A percentile compares a stretch with the other conserved stretches of the same genome.
Evolutionary conservation across 441 rosid genomes (phyloP).

Genomic region (Raphanus hybrid): DNA sequence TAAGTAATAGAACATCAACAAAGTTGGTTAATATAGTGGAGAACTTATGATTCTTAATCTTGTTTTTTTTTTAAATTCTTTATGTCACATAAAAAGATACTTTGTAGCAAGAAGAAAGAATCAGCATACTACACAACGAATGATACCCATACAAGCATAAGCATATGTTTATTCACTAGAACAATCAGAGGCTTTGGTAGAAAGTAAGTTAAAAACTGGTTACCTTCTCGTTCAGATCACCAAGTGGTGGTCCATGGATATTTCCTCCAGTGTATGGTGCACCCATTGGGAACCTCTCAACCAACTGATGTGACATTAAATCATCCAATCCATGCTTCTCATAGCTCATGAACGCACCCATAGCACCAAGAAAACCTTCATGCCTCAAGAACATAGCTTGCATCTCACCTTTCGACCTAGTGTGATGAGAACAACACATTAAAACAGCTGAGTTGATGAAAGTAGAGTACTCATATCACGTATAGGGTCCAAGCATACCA

Average conservation of each 20-base stretch:
- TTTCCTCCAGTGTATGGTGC: slow-evolving; percentile 61
- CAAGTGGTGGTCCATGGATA: slow-evolving; percentile 70
- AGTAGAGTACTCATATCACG: too few species aligned
- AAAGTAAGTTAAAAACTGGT: slow-evolving; percentile 24
- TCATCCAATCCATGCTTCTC: too few species aligned
- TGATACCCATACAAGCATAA: slow-evolving; percentile 15
- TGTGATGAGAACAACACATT: too few species aligned
- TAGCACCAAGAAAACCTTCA: too few species aligned
- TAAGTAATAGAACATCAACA: neutral
- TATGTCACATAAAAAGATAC: slow-evolving; percentile 4
- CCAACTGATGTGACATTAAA: too few species aligned
- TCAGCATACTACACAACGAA: slow-evolving; percentile 19
- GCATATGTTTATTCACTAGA: neutral
- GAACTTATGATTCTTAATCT: slow-evolving; percentile 14
- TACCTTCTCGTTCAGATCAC: slow-evolving; percentile 97
- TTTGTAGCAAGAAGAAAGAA: slow-evolving; percentile 2
- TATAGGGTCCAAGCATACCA: too few species aligned
- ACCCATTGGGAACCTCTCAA: too few species aligned
- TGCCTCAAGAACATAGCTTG: too few species aligned
- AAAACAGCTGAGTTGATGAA: too few species aligned
- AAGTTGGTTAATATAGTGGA: slow-evolving; percentile 6
- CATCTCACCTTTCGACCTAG: too few species aligned
- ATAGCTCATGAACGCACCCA: too few species aligned
- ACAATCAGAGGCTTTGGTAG: neutral
- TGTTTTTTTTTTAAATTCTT: slow-evolving; percentile 14